Evolutionary conservation across 176 grass and related monocot species (phyloP).

Genomic region (Phoenix dactylifera): DNA sequence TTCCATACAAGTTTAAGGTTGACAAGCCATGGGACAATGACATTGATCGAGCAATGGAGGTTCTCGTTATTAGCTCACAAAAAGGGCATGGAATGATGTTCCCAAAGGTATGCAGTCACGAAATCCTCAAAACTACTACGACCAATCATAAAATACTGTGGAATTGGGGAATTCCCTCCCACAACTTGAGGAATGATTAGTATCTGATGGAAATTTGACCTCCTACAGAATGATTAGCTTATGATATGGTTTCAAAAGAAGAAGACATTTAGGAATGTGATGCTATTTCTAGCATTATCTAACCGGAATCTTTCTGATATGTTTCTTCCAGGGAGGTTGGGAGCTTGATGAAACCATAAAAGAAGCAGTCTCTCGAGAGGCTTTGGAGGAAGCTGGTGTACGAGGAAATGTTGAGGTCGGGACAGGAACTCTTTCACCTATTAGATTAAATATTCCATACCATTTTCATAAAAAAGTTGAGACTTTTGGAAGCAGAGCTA

Average conservation of each 20-base stretch:
- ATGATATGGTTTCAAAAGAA: too few relatives aligned
- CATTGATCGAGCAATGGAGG: slow-evolving; percentile 31
- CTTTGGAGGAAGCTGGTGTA: slow-evolving; percentile 87
- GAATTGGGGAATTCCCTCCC: too few relatives aligned
- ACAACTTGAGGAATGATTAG: too few relatives aligned
- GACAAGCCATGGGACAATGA: background rate
- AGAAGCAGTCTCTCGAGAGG: slow-evolving; percentile 66
- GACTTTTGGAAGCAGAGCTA: too few relatives aligned
- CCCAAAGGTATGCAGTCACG: slow-evolving; percentile 26
- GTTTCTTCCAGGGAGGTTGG: slow-evolving; percentile 59
- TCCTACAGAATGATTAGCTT: too few relatives aligned
- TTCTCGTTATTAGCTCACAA: slow-evolving; percentile 82
- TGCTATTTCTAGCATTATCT: too few relatives aligned
- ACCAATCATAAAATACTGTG: too few relatives aligned
- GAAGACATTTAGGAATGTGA: too few relatives aligned
- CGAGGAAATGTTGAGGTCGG: slow-evolving; percentile 34
- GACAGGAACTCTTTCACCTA: background rate
- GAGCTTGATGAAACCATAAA: slow-evolving; percentile 74
- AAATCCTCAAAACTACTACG: too few relatives aligned
- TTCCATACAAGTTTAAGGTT: slow-evolving; percentile 46
- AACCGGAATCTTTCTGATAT: too few relatives aligned
- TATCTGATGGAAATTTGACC: too few relatives aligned
- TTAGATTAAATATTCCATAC: background rate
- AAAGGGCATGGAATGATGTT: slow-evolving; percentile 96
- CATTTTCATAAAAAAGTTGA: too few relatives aligned